phyloP scores from a whole-genome alignment of 768 basidiomycete species.

The Tricholoma furcatifolium region DNA sequence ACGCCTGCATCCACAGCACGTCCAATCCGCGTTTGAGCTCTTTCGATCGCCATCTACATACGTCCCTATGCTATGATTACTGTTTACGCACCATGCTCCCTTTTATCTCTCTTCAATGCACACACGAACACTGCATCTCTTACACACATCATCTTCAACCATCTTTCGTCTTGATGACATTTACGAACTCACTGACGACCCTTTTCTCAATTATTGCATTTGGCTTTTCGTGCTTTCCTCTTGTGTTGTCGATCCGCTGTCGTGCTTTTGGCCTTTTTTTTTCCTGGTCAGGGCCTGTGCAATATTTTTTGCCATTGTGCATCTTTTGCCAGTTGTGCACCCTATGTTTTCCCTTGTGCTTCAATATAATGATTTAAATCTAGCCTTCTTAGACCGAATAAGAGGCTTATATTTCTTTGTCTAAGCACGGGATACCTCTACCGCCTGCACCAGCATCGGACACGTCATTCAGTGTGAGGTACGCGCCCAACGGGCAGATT shows the following conservation, averaged over 20 bases:
- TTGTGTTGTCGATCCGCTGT: conserved; percentile 13
- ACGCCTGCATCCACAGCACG: conserved; percentile 40
- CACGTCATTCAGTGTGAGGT: no score
- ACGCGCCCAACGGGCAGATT: no score
- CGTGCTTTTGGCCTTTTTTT: conserved; percentile 5
- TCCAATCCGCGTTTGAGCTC: conserved; percentile 33
- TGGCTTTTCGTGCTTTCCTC: conserved; percentile 9
- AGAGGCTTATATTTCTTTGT: conserved; percentile 9
- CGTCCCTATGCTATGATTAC: conserved; percentile 14
- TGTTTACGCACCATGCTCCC: conserved; percentile 5
- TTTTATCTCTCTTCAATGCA: neutral
- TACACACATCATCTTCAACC: conserved; percentile 2
- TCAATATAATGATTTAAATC: conserved; percentile 11
- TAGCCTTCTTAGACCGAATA: conserved; percentile 14
- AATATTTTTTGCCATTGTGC: conserved; percentile 9
- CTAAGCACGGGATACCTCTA: no score
- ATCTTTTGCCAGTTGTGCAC: conserved; percentile 1
- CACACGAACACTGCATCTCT: neutral
- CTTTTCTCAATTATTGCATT: conserved; percentile 1
- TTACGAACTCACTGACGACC: conserved; percentile 11
- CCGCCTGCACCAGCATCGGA: no score
- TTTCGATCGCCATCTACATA: conserved; percentile 1
- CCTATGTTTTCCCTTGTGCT: conserved; percentile 11
- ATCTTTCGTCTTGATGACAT: conserved; percentile 10
- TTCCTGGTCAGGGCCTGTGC: conserved; percentile 12